Conservation (phyloP, 169 alveolate species). For the Plasmodium sp. region DNA sequence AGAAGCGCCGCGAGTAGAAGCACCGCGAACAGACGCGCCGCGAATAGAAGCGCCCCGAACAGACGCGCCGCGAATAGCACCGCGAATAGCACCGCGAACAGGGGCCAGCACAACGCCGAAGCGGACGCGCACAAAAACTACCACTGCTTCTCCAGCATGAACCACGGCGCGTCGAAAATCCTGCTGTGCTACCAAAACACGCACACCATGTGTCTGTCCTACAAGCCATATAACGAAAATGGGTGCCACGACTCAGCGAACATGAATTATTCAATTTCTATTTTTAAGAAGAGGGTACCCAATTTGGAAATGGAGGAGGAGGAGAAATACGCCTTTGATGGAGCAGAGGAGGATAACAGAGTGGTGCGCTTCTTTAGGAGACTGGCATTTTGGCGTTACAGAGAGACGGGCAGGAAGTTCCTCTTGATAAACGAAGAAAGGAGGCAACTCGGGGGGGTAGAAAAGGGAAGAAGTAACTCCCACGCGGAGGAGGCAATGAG, state of each 20-base stretch:
- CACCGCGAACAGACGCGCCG: neutral
- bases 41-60: neutral
- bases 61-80: neutral
- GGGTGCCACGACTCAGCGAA: neutral
- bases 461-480: neutral
- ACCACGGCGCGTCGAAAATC: conserved; percentile 1
- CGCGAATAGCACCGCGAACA: neutral
- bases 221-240: conserved; percentile 13
- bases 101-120: neutral
- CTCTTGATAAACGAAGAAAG: neutral
- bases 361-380: neutral
- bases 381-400: neutral
- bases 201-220: conserved; percentile 53
- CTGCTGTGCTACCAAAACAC: conserved; percentile 44
- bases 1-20: neutral
- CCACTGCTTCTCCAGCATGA: neutral
- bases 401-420: neutral
- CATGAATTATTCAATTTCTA: conserved; percentile 18
- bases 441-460: neutral
- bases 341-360: neutral
- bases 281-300: conserved; percentile 26
- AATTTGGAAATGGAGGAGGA: conserved; percentile 5
- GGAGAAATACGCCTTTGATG: neutral
- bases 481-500: neutral
- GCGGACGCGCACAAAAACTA: neutral